Conservation (phyloP, 148 eudicot genomes). For the Vaccinium macrocarpon region DNA sequence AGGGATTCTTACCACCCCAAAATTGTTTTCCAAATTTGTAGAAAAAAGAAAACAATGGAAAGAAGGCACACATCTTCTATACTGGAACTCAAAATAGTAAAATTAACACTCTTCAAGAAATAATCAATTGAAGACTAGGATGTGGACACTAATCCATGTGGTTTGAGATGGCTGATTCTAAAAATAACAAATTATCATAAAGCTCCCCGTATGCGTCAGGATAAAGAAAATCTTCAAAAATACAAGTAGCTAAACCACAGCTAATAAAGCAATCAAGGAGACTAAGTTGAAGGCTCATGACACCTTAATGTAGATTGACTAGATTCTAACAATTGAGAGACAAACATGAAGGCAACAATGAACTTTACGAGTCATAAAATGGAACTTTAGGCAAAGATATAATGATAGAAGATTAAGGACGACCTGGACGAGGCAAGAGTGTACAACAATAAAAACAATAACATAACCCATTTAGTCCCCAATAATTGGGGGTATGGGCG, state of each 20-base stretch:
- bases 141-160: neutral
- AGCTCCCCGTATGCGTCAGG: neutral
- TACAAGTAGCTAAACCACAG: neutral
- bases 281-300: neutral
- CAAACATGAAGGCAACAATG: neutral
- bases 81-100: no score
- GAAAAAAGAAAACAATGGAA: no score
- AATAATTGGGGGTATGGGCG: no score
- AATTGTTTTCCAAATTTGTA: no score
- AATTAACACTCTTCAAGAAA: no score
- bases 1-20: no score
- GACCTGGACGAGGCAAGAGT: neutral
- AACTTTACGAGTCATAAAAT: neutral
- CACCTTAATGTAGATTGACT: neutral
- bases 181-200: neutral
- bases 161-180: neutral
- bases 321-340: neutral
- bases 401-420: neutral
- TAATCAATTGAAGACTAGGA: no score
- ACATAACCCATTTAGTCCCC: no score
- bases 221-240: neutral
- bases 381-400: neutral
- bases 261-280: neutral
- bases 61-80: no score
- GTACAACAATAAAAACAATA: no score